Evolutionary conservation across 164 flowering plant genomes (phyloP).

Genomic region (Annona cherimola): DNA sequence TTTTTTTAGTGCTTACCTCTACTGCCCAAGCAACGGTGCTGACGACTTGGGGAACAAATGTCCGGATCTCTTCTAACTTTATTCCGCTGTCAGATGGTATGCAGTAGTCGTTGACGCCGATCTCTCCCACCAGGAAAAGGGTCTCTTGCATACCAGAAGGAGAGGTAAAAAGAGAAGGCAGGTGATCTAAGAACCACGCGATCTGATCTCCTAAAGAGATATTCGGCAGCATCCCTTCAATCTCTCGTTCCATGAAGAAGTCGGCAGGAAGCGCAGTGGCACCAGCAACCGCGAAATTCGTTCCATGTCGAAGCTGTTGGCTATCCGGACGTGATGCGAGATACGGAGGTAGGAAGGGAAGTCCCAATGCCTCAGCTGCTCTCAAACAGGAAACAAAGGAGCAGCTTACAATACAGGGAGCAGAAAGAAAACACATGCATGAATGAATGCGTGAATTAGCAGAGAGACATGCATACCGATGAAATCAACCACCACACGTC

Average conservation of each 20-base stretch:
- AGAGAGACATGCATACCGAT: background rate
- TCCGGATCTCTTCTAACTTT: background rate
- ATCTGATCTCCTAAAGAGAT: slow-evolving; percentile 26
- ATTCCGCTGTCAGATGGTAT: background rate
- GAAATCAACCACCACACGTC: slow-evolving; percentile 59
- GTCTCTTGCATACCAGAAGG: slow-evolving; percentile 9
- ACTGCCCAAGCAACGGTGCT: background rate
- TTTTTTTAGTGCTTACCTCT: background rate
- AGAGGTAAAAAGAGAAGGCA: slow-evolving; percentile 1
- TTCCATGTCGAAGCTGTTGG: slow-evolving; percentile 25
- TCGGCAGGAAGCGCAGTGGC: slow-evolving; percentile 42
- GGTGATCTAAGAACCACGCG: slow-evolving; percentile 25
- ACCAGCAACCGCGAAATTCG: slow-evolving; percentile 57
- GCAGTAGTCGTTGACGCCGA: slow-evolving; percentile 32
- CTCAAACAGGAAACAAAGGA: background rate
- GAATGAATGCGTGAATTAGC: background rate
- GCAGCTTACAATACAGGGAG: too few species aligned
- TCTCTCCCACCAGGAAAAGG: slow-evolving; percentile 31
- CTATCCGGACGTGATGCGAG: slow-evolving; percentile 17
- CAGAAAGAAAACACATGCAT: background rate
- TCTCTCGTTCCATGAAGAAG: slow-evolving; percentile 11
- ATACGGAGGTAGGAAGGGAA: slow-evolving; percentile 46
- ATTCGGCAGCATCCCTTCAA: background rate
- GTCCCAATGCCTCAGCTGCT: slow-evolving; percentile 17
- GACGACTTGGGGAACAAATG: slow-evolving; percentile 1